Percentiles rank a stretch among this genome's conserved stretches.
phyloP scores from a whole-genome alignment of 345 rosid genomes.

The Rhizophora apiculata region DNA sequence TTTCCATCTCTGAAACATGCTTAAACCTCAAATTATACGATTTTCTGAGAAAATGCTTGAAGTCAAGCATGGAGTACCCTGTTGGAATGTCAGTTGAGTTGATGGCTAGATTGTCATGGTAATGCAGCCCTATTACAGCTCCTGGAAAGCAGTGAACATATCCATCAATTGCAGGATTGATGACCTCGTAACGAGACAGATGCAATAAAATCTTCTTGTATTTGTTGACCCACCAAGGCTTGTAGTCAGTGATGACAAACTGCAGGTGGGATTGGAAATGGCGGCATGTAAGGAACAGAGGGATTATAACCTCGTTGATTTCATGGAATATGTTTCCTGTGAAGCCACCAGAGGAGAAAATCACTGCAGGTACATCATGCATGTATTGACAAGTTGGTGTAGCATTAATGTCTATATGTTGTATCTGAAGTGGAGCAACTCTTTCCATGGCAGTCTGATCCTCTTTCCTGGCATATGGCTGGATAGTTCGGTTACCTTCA shows the following conservation, averaged over 20 bases:
- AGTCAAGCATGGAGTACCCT: constrained; percentile 39
- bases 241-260: constrained; percentile 35
- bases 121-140: constrained; percentile 35
- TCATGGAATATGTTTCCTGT: constrained; percentile 41
- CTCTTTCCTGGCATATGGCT: constrained; percentile 31
- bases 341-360: constrained; percentile 42
- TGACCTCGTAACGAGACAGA: constrained; percentile 26
- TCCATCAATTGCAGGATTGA: constrained; percentile 25
- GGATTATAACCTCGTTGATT: constrained; percentile 40
- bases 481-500: background rate
- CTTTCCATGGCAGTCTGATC: constrained; percentile 17
- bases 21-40: constrained; percentile 27
- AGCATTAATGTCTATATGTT: constrained; percentile 8
- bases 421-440: constrained; percentile 26
- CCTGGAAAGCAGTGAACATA: constrained; percentile 45
- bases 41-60: constrained; percentile 35
- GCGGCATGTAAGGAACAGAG: constrained; percentile 41
- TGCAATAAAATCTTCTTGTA: constrained; percentile 23
- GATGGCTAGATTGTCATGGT: constrained; percentile 29
- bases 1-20: constrained; percentile 12
- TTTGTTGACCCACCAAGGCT: constrained; percentile 35
- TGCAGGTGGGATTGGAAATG: constrained; percentile 28
- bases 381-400: constrained; percentile 24
- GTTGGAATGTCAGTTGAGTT: constrained; percentile 23
- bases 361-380: constrained; percentile 28